Conservation (phyloP, 2,329 filamentous ascomycete genomes). For the Aspergillus sp. region DNA sequence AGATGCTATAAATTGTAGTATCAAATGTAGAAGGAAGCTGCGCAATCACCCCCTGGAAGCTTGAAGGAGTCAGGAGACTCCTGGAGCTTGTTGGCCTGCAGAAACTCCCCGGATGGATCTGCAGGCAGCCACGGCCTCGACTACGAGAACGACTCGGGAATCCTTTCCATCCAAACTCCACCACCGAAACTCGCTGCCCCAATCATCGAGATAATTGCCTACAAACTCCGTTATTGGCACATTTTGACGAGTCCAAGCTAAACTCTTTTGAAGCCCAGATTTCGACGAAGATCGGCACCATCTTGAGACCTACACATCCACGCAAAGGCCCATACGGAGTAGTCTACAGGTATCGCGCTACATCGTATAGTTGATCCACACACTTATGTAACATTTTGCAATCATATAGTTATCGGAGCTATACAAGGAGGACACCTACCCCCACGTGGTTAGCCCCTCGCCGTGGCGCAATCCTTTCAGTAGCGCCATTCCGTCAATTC, state of each 20-base stretch:
- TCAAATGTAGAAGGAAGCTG: background rate
- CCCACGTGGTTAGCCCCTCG: background rate
- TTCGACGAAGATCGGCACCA: background rate
- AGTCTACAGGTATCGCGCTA: background rate
- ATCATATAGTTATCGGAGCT: background rate
- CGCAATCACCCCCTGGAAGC: background rate
- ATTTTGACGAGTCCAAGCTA: background rate
- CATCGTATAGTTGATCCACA: background rate
- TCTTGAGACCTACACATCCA: background rate
- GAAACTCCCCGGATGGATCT: conserved; percentile 7
- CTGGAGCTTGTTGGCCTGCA: background rate
- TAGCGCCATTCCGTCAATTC: background rate
- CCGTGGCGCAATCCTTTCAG: background rate
- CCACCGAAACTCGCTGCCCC: background rate
- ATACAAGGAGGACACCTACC: background rate
- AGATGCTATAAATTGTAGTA: background rate
- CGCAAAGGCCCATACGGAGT: too few relatives aligned
- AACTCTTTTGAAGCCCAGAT: background rate
- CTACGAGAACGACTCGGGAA: background rate
- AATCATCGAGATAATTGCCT: background rate
- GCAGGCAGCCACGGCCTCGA: background rate
- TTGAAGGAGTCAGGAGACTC: background rate
- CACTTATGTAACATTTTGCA: background rate
- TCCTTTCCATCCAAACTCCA: background rate
- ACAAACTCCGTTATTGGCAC: background rate